phyloP scores from a whole-genome alignment of 139 green algal species.

The Chlorella ohadii region DNA sequence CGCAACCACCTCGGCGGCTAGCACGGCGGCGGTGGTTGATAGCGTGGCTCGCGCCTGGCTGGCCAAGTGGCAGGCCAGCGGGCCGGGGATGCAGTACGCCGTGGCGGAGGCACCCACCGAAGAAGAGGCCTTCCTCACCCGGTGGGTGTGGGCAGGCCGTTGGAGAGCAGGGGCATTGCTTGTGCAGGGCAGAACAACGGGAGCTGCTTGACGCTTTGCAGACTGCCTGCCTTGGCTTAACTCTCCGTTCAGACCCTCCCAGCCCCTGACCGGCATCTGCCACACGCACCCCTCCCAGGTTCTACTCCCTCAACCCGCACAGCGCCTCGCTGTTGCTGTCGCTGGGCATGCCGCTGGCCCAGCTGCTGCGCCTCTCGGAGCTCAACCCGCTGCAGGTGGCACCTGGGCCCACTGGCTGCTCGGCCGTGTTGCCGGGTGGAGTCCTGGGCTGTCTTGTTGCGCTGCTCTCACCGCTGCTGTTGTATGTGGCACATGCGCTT shows the following conservation, averaged over 20 bases:
- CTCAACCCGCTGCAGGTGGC: conserved; percentile 9
- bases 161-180: no score
- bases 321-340: conserved; percentile 40
- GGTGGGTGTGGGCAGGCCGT: background rate
- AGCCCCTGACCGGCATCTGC: no score
- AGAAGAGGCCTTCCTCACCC: conserved; percentile 37
- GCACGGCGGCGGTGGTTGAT: background rate
- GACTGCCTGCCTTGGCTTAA: no score
- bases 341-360: conserved; percentile 18
- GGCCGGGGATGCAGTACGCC: conserved; percentile 14
- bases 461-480: no score
- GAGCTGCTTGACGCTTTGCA: no score
- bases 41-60: background rate
- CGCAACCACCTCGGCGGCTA: background rate
- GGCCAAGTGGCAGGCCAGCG: background rate
- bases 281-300: background rate
- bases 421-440: no score
- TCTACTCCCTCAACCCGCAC: conserved; percentile 51
- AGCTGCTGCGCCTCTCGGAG: conserved; percentile 39
- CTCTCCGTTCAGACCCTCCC: no score
- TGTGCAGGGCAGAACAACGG: no score
- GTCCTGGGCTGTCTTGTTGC: no score
- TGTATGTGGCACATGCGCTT: no score
- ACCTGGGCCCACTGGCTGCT: no score
- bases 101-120: conserved; percentile 11